Evolutionary conservation across 176 grass and related monocot genomes (phyloP).

Genomic region (Oryza glaberrima): DNA sequence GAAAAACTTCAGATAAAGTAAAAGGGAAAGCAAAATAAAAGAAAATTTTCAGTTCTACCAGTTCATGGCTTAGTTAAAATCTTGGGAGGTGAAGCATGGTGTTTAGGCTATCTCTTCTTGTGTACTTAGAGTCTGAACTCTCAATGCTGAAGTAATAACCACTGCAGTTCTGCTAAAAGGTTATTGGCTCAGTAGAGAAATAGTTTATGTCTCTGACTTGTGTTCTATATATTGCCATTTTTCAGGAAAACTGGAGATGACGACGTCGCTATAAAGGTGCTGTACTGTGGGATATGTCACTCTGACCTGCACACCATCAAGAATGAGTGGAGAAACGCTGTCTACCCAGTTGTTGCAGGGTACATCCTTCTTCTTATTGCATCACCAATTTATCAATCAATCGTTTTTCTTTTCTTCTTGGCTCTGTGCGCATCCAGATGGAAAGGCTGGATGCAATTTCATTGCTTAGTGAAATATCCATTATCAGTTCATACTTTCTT

Average conservation of each 20-base stretch:
- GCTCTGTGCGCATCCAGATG: no score
- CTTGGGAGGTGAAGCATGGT: background rate
- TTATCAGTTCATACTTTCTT: background rate
- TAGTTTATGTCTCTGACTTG: background rate
- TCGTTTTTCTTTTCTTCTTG: no score
- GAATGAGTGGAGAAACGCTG: slow-evolving; percentile 74
- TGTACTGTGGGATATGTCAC: slow-evolving; percentile 90
- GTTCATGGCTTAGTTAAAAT: background rate
- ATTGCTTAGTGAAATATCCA: no score
- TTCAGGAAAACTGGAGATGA: slow-evolving; percentile 76
- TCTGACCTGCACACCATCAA: slow-evolving; percentile 81
- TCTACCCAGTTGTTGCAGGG: slow-evolving; percentile 78
- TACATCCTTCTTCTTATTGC: slow-evolving; percentile 8
- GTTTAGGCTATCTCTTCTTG: background rate
- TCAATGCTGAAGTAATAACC: background rate
- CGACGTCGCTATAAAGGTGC: slow-evolving; percentile 76
- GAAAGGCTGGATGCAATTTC: no score
- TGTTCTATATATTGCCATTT: background rate
- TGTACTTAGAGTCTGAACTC: slow-evolving; percentile 6
- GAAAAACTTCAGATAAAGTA: background rate
- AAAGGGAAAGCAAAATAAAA: background rate
- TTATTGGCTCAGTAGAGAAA: background rate
- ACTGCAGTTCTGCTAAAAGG: background rate
- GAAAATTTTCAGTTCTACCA: background rate
- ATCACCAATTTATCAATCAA: background rate